Evolutionary conservation across 1,284 basidiomycete species (phyloP).

Genomic region (Chiua sp.): DNA sequence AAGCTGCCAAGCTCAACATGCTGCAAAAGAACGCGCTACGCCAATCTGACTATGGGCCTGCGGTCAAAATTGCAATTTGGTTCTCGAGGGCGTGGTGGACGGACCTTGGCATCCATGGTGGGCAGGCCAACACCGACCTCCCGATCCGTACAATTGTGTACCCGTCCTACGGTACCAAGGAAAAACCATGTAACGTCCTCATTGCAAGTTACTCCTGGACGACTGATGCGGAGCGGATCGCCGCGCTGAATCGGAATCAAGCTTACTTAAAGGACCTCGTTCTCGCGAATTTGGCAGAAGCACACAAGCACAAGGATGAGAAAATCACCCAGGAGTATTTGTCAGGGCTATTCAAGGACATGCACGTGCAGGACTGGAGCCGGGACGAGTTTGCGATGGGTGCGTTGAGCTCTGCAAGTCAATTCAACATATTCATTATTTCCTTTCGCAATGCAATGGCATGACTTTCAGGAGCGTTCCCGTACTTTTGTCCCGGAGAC

Average conservation of each 20-base stretch:
- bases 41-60: neutral
- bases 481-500: neutral
- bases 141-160: neutral
- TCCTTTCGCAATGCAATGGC: neutral
- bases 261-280: neutral
- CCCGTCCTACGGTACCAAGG: neutral
- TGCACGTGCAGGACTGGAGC: neutral
- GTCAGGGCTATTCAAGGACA: neutral
- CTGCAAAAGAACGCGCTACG: neutral
- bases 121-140: neutral
- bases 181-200: neutral
- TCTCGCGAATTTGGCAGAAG: neutral
- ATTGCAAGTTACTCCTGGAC: neutral
- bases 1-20: neutral
- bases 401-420: neutral
- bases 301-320: neutral
- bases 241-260: neutral
- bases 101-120: neutral
- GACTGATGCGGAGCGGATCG: neutral
- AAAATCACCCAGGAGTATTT: neutral
- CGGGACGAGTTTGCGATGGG: neutral
- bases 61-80: neutral
- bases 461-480: neutral
- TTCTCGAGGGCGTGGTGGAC: neutral
- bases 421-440: neutral